These are phyloP conservation scores for Podaxis mareebaensis DNA, from an alignment of 768 basidiomycete genomes.

Conservation along the genomic window DNA sequence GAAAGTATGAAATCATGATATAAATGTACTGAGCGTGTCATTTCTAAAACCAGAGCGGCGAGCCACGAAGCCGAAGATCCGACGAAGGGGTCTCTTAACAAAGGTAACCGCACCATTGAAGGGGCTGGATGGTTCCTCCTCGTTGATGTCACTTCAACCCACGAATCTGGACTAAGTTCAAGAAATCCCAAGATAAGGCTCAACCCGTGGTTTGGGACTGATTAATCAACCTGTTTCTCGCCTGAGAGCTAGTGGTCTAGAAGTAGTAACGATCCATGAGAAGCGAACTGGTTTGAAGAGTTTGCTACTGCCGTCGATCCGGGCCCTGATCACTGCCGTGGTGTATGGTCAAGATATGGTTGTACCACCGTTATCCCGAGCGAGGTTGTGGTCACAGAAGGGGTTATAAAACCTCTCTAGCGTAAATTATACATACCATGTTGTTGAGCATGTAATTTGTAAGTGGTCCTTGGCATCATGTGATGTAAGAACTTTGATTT, in stretches of 20 bases:
- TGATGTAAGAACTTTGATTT: neutral
- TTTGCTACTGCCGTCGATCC: conserved; percentile 10
- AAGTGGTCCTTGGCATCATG: too few species aligned
- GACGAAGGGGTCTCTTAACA: neutral
- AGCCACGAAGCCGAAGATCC: neutral
- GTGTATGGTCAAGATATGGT: conserved; percentile 2
- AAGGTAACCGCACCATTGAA: neutral
- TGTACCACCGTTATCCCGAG: neutral
- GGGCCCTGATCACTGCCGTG: conserved; percentile 14
- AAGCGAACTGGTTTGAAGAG: conserved; percentile 15
- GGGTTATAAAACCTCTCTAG: neutral
- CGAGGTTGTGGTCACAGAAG: neutral
- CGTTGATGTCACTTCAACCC: neutral
- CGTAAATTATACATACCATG: neutral
- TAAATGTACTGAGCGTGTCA: neutral
- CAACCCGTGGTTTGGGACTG: neutral
- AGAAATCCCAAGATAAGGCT: neutral
- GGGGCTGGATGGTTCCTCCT: neutral
- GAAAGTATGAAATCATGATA: conserved; percentile 1
- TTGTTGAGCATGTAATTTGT: too few species aligned
- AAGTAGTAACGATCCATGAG: conserved; percentile 10
- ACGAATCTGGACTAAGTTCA: neutral
- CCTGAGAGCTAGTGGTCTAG: conserved; percentile 11
- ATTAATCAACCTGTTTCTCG: conserved; percentile 1
- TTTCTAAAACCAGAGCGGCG: neutral